These are phyloP conservation scores for Bocquillonia castaneifolia DNA, from an alignment of 441 rosid species.

Conservation along the genomic window DNA sequence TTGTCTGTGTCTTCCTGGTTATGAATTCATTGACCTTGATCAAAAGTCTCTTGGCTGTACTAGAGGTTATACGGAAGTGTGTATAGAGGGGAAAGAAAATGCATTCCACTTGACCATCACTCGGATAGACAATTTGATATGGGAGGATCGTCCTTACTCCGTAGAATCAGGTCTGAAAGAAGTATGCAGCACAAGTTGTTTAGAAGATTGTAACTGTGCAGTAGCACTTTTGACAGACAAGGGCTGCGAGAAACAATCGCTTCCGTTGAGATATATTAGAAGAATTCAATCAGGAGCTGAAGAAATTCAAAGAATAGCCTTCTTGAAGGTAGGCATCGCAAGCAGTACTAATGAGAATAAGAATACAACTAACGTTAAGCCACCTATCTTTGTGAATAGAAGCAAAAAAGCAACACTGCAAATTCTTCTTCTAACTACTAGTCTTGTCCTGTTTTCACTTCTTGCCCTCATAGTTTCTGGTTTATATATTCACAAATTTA, in stretches of 20 bases:
- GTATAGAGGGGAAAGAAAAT: conserved; percentile 1
- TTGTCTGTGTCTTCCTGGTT: conserved; percentile 28
- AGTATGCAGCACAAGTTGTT: conserved; percentile 23
- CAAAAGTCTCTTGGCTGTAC: conserved; percentile 25
- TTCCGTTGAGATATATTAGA: conserved; percentile 29
- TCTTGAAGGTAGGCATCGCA: conserved; percentile 21
- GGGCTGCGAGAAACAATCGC: conserved; percentile 26
- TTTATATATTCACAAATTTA: not conserved
- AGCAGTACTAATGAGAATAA: not conserved
- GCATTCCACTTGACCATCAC: not conserved
- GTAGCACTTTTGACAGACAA: conserved; percentile 15
- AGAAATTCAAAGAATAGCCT: not conserved
- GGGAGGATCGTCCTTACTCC: conserved; percentile 26
- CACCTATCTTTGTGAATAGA: not conserved
- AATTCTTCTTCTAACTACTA: not conserved
- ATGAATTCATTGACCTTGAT: not conserved
- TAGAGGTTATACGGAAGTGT: conserved; percentile 17
- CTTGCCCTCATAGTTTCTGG: not conserved
- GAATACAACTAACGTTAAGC: not conserved
- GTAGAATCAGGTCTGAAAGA: not conserved
- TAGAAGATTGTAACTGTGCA: conserved; percentile 33
- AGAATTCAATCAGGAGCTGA: not conserved
- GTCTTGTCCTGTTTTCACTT: not conserved
- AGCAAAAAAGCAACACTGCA: not conserved
- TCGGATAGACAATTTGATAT: not conserved